These are phyloP conservation scores for Vaccinium vitisidaea DNA, from an alignment of 148 eudicot species.

Conservation along the genomic window DNA sequence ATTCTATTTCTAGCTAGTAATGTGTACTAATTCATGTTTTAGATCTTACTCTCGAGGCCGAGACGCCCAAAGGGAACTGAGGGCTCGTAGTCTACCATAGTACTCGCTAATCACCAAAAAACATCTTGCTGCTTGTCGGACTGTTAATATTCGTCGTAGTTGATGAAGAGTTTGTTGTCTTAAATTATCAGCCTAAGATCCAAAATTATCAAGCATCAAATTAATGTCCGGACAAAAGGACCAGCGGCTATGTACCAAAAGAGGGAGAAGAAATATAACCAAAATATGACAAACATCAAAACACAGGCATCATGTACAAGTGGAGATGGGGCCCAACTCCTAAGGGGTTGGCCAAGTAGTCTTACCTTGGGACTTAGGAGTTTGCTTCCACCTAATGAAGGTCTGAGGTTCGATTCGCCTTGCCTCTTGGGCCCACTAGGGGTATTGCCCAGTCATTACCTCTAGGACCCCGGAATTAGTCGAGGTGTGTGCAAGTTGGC, in stretches of 20 bases:
- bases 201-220: no score
- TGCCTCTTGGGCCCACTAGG: no score
- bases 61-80: constrained; percentile 94
- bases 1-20: no score
- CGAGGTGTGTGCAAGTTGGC: no score
- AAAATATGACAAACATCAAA: background rate
- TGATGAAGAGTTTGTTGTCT: constrained; percentile 95
- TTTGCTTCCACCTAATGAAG: no score
- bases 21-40: no score
- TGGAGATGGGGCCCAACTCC: no score
- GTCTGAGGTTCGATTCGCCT: no score
- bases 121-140: constrained; percentile 86
- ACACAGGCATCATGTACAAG: background rate
- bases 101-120: constrained; percentile 91
- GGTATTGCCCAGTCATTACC: no score
- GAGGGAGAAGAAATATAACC: background rate
- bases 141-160: constrained; percentile 65
- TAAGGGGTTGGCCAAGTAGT: no score
- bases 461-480: no score
- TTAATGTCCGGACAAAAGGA: background rate
- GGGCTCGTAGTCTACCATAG: constrained; percentile 80
- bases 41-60: constrained; percentile 86
- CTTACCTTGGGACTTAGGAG: no score
- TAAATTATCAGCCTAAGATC: constrained; percentile 83
- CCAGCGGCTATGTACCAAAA: background rate